Conservation (phyloP, 768 basidiomycete species). For the Suillus tomentosus region DNA sequence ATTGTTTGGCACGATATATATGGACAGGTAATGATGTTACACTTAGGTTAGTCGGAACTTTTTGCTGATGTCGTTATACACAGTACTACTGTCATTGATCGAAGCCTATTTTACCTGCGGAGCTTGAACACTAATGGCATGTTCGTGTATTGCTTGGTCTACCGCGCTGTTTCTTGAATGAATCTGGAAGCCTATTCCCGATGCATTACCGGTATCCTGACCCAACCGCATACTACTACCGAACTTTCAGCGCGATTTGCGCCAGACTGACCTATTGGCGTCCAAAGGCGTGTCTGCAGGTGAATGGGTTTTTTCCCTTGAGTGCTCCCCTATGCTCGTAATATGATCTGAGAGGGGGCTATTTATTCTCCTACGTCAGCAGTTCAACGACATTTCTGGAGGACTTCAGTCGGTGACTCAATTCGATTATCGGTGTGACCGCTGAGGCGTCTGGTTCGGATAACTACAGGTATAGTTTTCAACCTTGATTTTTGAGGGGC, state of each 20-base stretch:
- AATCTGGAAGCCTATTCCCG: neutral
- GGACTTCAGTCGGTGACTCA: neutral
- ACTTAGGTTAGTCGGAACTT: neutral
- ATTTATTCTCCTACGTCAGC: neutral
- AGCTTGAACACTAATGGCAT: neutral
- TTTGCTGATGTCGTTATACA: neutral
- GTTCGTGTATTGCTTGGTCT: neutral
- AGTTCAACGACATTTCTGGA: neutral
- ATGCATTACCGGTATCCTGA: neutral
- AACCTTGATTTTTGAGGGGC: neutral
- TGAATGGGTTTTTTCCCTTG: neutral
- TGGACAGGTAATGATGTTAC: conserved; percentile 2
- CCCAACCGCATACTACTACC: neutral
- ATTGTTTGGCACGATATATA: conserved; percentile 3
- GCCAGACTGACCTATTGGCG: neutral
- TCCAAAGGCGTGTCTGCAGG: neutral
- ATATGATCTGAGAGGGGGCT: neutral
- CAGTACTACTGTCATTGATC: neutral
- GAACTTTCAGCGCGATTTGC: neutral
- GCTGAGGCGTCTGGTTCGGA: no score
- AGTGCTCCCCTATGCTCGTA: neutral
- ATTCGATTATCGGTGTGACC: neutral
- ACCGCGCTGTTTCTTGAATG: neutral
- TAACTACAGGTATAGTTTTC: neutral
- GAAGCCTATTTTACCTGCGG: neutral